Base-by-base conservation (phyloP, 176 grass and related monocot species). In the Oryza glumipatula region DNA sequence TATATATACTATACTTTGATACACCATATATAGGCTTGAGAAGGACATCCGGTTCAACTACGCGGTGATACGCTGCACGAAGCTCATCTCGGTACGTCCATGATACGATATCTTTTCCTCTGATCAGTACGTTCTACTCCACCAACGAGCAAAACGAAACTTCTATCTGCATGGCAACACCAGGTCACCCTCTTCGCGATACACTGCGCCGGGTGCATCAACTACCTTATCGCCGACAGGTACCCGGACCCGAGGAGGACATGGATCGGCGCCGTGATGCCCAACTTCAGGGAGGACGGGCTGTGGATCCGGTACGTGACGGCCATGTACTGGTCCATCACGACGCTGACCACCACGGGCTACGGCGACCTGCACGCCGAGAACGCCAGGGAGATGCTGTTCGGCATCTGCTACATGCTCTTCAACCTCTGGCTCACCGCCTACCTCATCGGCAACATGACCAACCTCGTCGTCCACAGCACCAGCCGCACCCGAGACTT, bases 381-480 rank as follows among this genome's bases (percentile, higher is more conserved):
- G 79, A 98, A 98, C 87, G 23, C 93, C 67, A 68, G 83, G 82
- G 96, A 98, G 87, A 98, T 95, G 96, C 65, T 95, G 14, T 95
- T 98, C 81, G 93, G 87, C 51, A 90, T 92, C 83, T 73, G 84
- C 76, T 98, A 95, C 69, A 98, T 98, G 96, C 91, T 98, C 70
- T 98, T 95, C 78, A 98, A 95, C 84, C 92, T 98, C 35, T 90
- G 93, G 58, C 91, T 98, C 67, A 94, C 96, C 2, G 83, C 96
- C 3, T 98, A 98, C 88, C 82, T 98, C 89, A 98, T 98, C 63
- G 96, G 96, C 77, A 98, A 95, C 76, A 95, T 98, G 96, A 98
- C 96, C 85, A 98, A 98, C 88, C 92, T 98, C 60, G 96, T 98
- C 30, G 93, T 98, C 8, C 96, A 98, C 85, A 92, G 89, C 85